Percentiles rank a stretch among this genome's conserved stretches.
Evolutionary conservation across 306 rosid species (phyloP).

Genomic region (Hippophae gyantsensis): DNA sequence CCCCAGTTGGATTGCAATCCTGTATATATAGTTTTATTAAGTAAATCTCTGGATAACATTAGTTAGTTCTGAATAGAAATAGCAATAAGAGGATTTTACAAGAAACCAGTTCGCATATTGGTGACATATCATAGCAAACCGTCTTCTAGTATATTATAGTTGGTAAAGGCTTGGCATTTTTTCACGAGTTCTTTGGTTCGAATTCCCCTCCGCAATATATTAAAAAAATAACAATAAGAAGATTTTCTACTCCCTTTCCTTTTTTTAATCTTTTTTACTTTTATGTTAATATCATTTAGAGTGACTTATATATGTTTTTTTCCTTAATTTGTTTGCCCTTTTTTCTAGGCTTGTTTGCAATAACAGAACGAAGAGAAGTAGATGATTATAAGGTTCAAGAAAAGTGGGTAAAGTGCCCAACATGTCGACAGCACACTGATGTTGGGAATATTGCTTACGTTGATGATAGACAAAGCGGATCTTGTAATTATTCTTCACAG

Average conservation of each 20-base stretch:
- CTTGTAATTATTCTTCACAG: constrained; percentile 34
- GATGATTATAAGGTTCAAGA: constrained; percentile 38
- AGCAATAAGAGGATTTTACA: no score
- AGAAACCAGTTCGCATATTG: no score
- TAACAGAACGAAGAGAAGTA: constrained; percentile 51
- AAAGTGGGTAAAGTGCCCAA: constrained; percentile 92
- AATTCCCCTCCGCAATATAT: no score
- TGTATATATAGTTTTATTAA: no score
- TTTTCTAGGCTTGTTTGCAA: constrained; percentile 71
- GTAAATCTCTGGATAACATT: no score
- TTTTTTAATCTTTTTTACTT: background rate
- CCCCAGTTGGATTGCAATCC: background rate
- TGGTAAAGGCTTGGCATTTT: no score
- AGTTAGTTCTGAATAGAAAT: no score
- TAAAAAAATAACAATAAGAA: no score
- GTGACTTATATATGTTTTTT: constrained; percentile 8
- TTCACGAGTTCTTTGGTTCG: no score
- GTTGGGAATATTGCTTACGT: constrained; percentile 83
- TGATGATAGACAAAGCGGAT: constrained; percentile 51
- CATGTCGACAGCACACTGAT: constrained; percentile 86
- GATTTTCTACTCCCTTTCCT: background rate
- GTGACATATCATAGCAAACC: no score
- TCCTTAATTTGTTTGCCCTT: background rate
- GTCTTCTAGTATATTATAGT: no score
- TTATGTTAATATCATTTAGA: constrained; percentile 1